Conservation (phyloP, 331 rosid genomes). For the Erythrophleum ivorense region DNA sequence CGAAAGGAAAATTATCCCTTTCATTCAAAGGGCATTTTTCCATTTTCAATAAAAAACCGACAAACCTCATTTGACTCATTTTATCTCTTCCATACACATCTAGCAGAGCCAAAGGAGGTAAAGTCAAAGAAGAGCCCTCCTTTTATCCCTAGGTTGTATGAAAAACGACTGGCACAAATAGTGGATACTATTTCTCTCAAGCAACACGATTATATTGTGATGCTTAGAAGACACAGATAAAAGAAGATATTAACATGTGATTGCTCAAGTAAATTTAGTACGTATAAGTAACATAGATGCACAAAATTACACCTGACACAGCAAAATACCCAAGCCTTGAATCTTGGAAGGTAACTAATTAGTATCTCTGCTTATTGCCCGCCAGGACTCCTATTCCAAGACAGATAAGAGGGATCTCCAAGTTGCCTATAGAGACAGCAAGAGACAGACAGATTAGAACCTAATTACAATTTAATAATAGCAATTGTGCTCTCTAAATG, state of each 20-base stretch:
- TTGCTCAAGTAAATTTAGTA: slow-evolving; percentile 26
- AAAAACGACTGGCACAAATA: background rate
- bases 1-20: background rate
- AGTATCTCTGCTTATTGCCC: slow-evolving; percentile 61
- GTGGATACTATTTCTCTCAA: background rate
- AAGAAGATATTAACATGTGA: slow-evolving; percentile 14
- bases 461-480: background rate
- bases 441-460: slow-evolving; percentile 20
- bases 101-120: background rate
- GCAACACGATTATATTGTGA: slow-evolving; percentile 31
- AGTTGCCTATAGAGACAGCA: slow-evolving; percentile 69
- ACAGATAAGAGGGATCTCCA: slow-evolving; percentile 92
- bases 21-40: background rate
- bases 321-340: slow-evolving; percentile 26
- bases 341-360: slow-evolving; percentile 18
- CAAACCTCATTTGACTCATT: background rate
- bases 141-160: background rate
- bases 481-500: background rate
- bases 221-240: background rate
- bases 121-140: background rate
- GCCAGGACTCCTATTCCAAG: slow-evolving; percentile 90
- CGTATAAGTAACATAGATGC: slow-evolving; percentile 38
- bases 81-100: background rate
- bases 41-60: background rate
- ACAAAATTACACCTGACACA: slow-evolving; percentile 44